A percentile compares a stretch with the other conserved stretches of the same genome.
Evolutionary conservation across 1,284 basidiomycete genomes (phyloP).

Genomic region (Ustilago vetiveriae): DNA sequence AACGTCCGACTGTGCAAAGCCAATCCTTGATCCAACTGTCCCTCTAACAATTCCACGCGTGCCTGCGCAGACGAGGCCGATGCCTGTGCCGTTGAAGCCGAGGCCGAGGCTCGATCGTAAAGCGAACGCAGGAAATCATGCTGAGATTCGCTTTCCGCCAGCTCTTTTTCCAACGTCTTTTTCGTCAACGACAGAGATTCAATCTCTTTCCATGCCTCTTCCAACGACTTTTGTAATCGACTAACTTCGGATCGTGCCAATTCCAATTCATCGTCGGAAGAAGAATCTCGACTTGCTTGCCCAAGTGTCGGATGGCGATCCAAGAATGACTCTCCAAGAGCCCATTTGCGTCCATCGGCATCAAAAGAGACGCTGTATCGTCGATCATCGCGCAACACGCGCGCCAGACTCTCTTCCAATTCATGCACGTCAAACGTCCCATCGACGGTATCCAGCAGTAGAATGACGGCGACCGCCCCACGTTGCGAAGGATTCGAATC

Average conservation of each 20-base stretch:
- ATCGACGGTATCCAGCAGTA: conserved; percentile 29
- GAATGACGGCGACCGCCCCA: conserved; percentile 7
- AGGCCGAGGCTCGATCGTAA: conserved; percentile 33
- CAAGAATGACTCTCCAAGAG: too few relatives aligned
- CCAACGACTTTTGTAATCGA: neutral
- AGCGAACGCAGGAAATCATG: conserved; percentile 32
- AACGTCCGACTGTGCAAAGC: conserved; percentile 14
- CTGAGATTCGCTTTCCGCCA: conserved; percentile 7
- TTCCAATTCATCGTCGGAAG: conserved; percentile 11
- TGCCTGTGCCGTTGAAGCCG: conserved; percentile 1
- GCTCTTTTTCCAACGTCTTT: neutral
- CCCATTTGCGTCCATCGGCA: conserved; percentile 22
- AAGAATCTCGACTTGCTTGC: too few relatives aligned
- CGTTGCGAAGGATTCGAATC: neutral
- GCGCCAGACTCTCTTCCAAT: conserved; percentile 28
- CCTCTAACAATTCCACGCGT: neutral
- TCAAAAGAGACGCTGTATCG: conserved; percentile 26
- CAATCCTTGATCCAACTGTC: conserved; percentile 16
- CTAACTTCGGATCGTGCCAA: neutral
- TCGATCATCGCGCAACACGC: conserved; percentile 14
- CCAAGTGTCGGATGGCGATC: too few relatives aligned
- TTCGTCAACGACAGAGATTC: conserved; percentile 3
- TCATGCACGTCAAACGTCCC: conserved; percentile 40
- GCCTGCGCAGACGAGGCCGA: neutral
- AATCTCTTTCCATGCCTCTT: conserved; percentile 6